These are phyloP conservation scores for Circinella minor DNA, from an alignment of 371 early-diverging fungal species.

Conservation along the genomic window DNA sequence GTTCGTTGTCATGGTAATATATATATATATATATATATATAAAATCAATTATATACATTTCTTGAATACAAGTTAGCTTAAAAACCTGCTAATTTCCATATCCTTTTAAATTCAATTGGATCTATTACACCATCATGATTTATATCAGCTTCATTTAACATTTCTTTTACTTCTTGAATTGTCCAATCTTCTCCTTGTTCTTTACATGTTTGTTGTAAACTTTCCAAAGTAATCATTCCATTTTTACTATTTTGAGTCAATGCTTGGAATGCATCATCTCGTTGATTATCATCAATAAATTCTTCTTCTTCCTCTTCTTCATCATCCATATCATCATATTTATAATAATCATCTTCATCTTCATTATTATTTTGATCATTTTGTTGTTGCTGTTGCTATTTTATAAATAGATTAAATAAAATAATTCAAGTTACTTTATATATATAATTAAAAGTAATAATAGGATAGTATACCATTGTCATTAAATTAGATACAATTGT, in stretches of 20 bases:
- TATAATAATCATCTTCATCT: not conserved
- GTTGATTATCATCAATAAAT: not conserved
- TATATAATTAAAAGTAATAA: too few species aligned
- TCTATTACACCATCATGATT: conserved; percentile 50
- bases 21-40: too few species aligned
- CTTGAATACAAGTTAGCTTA: too few species aligned
- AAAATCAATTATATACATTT: too few species aligned
- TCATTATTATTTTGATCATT: conserved; percentile 16
- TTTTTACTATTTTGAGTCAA: conserved; percentile 4
- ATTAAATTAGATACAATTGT: conserved; percentile 33
- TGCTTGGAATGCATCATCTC: conserved; percentile 21
- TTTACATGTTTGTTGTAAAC: conserved; percentile 29
- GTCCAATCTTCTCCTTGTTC: conserved; percentile 33
- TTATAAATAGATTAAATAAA: too few species aligned
- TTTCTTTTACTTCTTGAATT: conserved; percentile 35
- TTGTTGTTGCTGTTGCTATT: not conserved
- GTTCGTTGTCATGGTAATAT: too few species aligned
- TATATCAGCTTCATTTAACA: conserved; percentile 44
- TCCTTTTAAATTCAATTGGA: conserved; percentile 30
- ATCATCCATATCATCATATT: not conserved
- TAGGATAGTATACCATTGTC: conserved; percentile 13
- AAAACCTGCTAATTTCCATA: conserved; percentile 36
- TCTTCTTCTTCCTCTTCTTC: conserved; percentile 15
- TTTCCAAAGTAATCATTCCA: conserved; percentile 35
- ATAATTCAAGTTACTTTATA: too few species aligned